Base-by-base conservation (phyloP, 2,329 filamentous ascomycete genomes). In the Aspergillus clavatus region DNA sequence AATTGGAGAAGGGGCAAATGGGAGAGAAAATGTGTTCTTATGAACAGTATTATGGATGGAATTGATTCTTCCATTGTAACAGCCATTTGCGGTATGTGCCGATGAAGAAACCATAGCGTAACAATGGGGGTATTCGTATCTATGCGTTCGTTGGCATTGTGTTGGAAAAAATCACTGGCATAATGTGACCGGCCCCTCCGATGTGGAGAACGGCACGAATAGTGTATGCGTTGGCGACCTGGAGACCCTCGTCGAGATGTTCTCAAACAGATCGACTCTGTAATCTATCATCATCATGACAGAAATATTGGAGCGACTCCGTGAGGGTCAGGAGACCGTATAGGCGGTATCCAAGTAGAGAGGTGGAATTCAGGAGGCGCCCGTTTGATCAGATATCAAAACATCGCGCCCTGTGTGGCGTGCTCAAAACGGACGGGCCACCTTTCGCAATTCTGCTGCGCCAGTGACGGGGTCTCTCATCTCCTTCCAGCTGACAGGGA, bases 401-500 rank as follows among this genome's bases (percentile, higher is more conserved):
- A 18, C 16, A 38, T 26, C 36, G 24, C 45, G 43, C 23, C 40
- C 27, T 40, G 46, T 39, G 46, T 50, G 50, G 47, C 45, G 46
- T 39, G 26, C 42, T 86, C 78, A 93, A 61, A 87, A 87, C 21
- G 93, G 93, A 72, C 94, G 93, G 16, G 93, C 93, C 47, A 96
- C 93, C 75, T 98, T 98, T 66, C 93, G 83, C 54, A 72, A 72
- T 77, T 97, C 93, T 55, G 76, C 82, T 37, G 75, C 62, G 3
- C 89, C 89, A 5, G 85, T 94, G 60, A 85, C 81, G 0, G 83
- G 82, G 72, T 97, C 91, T 61, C 81, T 80, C 72, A 94, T 95
- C 71, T 97, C 91, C 72, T 85, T 94, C 93, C 93, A 98, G 68
- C 84, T 94, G 44, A 95, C 80, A 2, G 93, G 91, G 59, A 86